Base-by-base conservation (phyloP, 164 flowering plant species). In the Vitis labrusca region DNA sequence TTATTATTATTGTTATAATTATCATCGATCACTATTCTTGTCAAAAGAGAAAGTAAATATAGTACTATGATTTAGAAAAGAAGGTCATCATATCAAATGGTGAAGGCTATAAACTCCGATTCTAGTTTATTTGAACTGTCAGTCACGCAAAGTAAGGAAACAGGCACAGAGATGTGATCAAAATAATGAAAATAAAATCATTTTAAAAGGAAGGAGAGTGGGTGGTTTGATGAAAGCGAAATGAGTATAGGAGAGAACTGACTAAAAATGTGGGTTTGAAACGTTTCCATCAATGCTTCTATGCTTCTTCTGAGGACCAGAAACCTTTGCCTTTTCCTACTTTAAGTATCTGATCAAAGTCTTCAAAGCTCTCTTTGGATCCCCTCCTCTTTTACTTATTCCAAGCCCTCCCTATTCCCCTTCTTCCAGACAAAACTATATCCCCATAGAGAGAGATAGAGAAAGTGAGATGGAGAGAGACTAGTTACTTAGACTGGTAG, bases 261-360 rank as follows among this genome's bases (percentile, higher is more conserved):
- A 75, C 76, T 69, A 75, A 73, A 69, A 62, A 44, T 65, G 78
- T 63, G 59, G 67, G 59, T 65, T 81, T 77, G 85, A 83, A 76
- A 79, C 72, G 89, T 85, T 80, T 75, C 88, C 64, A 79, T 85
- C 88, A 82, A 77, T 67, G 78, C 79, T 78, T 78, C 80, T 78
- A 76, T 77, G 30, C 78, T 76, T 66, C 75, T 77, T 70, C 64
- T 67, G 63, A 71, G 67, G 67, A 64, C 23, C 79, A 79, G 71
- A 83, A 82, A 82, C 86, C 82, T 83, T 77, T 76, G 81, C 81
- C 79, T 80, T 87, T 85, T 84, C 87, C 87, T 72, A 82, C 88
- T 85, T 83, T 77, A 81, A 82, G 84, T 77, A 79, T 74, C 81
- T 83, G 79, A 77, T 84, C 74, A 56, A 69, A 59, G 14, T 63